Evolutionary conservation across 2,329 filamentous ascomycete species (phyloP), one percentile per base, ranked within the genome.

Genomic region (Cladorrhinum sp.): DNA sequence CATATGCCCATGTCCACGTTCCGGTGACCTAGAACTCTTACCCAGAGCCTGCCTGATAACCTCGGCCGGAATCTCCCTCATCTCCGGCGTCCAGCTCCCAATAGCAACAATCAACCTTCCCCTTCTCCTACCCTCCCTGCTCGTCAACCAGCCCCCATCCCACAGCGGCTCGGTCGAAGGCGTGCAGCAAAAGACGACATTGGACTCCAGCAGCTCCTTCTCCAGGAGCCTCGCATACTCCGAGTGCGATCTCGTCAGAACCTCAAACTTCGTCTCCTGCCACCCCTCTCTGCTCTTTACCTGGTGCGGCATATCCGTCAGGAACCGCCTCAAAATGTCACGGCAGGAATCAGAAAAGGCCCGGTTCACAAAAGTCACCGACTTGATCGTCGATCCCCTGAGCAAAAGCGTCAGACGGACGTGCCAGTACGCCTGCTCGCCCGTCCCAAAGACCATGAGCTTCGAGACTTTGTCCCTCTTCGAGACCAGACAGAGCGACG

Each of bases 351-450:
- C 81, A 57, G 79, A 82, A 70, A 90, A 91, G 57, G 81, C 79
- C 32, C 90, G 87, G 70, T 93, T 96, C 71, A 96, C 87, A 69
- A 97, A 88, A 75, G 93, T 88, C 52, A 97, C 83, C 61, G 89
- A 10, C 41, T 12, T 3, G 12, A 59, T 48, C 6, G 29, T 53
- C 9, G 3, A 2, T 1, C 58, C 54, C 16, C 58, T 9, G 22
- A 83, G 88, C 64, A 93, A 81, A 10, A 98, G 81, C 0, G 93
- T 88, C 3, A 98, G 82, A 0, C 92, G 88, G 49, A 96, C 85
- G 72, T 97, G 93, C 93, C 93, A 98, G 77, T 93, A 96, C 12
- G 93, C 93, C 77, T 97, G 93, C 67, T 89, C 86, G 50, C 93
- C 93, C 32, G 89, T 88, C 23, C 93, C 93, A 72, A 97, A 98